Evolutionary conservation across 495 filamentous ascomycete genomes (phyloP).

Genomic region (Aspergillus heteromorphus): DNA sequence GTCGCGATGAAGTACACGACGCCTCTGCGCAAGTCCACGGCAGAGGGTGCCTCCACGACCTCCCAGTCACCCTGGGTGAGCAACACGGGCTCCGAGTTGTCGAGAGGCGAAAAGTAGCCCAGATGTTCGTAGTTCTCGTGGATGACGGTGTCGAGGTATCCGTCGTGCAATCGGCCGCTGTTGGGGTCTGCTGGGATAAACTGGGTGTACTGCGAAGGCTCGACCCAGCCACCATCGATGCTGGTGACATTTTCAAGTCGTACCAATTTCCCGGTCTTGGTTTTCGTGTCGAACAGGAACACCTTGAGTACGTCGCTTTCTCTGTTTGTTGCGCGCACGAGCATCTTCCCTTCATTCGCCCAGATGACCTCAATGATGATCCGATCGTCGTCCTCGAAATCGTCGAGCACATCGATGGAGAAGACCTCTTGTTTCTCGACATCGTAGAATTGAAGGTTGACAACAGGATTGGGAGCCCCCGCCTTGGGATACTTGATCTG

Average conservation of each 20-base stretch:
- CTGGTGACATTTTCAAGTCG: slow-evolving; percentile 69
- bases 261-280: slow-evolving; percentile 72
- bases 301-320: slow-evolving; percentile 88
- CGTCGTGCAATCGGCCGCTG: slow-evolving; percentile 73
- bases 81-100: slow-evolving; percentile 72
- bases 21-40: slow-evolving; percentile 78
- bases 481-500: slow-evolving; percentile 97
- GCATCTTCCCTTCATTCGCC: slow-evolving; percentile 70
- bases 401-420: slow-evolving; percentile 65
- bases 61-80: slow-evolving; percentile 91
- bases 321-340: slow-evolving; percentile 88
- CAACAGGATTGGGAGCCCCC: slow-evolving; percentile 86
- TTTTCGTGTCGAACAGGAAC: slow-evolving; percentile 73
- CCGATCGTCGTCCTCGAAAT: slow-evolving; percentile 74
- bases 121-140: slow-evolving; percentile 85
- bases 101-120: slow-evolving; percentile 89
- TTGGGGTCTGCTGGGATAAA: slow-evolving; percentile 79
- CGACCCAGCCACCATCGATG: slow-evolving; percentile 94
- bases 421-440: slow-evolving; percentile 75
- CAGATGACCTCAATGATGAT: slow-evolving; percentile 92
- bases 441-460: slow-evolving; percentile 85
- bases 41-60: slow-evolving; percentile 81
- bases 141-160: slow-evolving; percentile 90
- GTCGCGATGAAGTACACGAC: slow-evolving; percentile 88
- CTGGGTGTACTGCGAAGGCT: slow-evolving; percentile 79